phyloP scores from a whole-genome alignment of 208 protist genomes.

The Trypanosoma conorhini region DNA sequence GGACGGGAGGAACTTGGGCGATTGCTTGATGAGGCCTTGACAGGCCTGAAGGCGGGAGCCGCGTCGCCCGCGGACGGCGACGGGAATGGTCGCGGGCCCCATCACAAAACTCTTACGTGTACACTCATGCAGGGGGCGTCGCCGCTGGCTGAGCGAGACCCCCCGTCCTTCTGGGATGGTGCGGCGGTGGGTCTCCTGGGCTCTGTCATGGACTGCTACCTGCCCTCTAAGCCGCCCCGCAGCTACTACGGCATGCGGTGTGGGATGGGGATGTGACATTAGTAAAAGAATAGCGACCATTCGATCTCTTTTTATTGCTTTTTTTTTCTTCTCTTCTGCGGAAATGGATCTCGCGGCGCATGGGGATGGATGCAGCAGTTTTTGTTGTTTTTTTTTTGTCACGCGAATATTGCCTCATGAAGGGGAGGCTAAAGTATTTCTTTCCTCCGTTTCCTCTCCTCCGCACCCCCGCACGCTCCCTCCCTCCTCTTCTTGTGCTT shows the following conservation, averaged over 20 bases:
- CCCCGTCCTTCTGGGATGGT: constrained; percentile 75
- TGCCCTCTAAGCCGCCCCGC: constrained; percentile 67
- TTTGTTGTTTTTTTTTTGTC: too few species aligned
- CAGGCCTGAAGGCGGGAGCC: neutral
- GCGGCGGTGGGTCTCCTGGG: constrained; percentile 79
- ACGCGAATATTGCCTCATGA: too few species aligned
- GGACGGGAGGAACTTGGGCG: constrained; percentile 16
- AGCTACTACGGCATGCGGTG: constrained; percentile 73
- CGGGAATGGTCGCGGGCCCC: neutral
- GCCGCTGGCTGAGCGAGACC: constrained; percentile 9
- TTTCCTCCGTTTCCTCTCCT: neutral
- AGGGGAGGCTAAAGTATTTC: too few species aligned
- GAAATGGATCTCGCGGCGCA: neutral
- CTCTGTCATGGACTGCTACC: constrained; percentile 84
- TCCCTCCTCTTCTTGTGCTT: neutral
- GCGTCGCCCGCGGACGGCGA: neutral
- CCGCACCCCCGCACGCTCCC: neutral
- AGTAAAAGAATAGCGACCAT: neutral
- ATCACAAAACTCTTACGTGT: constrained; percentile 4
- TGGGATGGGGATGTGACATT: constrained; percentile 44
- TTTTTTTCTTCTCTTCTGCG: neutral
- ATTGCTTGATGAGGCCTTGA: constrained; percentile 13
- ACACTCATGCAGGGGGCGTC: constrained; percentile 12
- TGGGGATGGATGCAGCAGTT: too few species aligned
- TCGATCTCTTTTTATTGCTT: constrained; percentile 16